Percentiles rank a stretch among this genome's conserved stretches.
Evolutionary conservation across 192 early-diverging fungal genomes (phyloP).

Genomic region (Globomyces pollinis-pini): DNA sequence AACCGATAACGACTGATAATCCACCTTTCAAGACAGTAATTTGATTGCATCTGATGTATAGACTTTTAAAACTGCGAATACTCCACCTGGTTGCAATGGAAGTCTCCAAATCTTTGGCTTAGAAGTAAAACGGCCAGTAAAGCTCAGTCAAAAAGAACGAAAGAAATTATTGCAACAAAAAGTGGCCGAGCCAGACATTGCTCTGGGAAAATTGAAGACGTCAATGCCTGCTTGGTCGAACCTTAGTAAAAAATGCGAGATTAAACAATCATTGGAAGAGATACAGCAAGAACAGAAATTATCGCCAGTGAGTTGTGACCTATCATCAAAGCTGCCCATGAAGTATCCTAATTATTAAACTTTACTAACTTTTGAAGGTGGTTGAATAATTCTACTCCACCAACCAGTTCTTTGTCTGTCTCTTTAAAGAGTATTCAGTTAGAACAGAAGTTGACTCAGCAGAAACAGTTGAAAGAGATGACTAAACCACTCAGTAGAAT

Average conservation of each 20-base stretch:
- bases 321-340: not conserved
- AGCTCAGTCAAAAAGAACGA: conserved; percentile 11
- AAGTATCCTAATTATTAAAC: not conserved
- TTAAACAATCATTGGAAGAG: not conserved
- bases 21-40: not conserved
- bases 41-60: not conserved
- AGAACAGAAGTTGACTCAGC: conserved; percentile 15
- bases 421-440: conserved; percentile 30
- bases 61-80: not conserved
- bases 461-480: not conserved
- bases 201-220: not conserved
- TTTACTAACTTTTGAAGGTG: too few relatives aligned
- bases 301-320: not conserved
- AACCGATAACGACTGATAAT: not conserved
- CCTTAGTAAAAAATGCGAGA: not conserved
- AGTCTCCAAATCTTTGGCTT: not conserved
- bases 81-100: not conserved
- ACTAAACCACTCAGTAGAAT: conserved; percentile 25
- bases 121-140: not conserved
- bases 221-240: not conserved
- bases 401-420: not conserved
- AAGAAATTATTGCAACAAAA: not conserved
- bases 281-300: not conserved
- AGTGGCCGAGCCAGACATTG: not conserved
- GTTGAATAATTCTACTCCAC: too few relatives aligned